Base-by-base conservation (phyloP, 1,284 basidiomycete species). In the Rhodotorula sp. region DNA sequence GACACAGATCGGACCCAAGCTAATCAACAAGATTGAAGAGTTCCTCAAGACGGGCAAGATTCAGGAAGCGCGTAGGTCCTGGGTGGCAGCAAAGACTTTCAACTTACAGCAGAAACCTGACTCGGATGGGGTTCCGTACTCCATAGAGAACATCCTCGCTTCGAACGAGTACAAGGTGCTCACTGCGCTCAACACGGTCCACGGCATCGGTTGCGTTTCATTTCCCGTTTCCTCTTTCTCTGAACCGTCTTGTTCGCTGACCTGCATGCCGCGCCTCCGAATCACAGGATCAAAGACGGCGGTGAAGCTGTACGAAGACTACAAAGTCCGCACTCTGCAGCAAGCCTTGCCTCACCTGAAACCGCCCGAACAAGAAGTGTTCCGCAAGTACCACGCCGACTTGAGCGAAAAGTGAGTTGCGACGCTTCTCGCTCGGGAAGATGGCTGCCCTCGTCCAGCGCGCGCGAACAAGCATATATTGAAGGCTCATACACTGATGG, bases 21-120 rank as follows among this genome's bases (percentile, higher is more conserved):
- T 78, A 7, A 56, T 55, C 2, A 12, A 59, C 8, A 71, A 91
- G 88, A 84, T 90, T 21, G 81, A 85, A 65, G 88, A 91, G 78
- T 92, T 84, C 74, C 70, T 88, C 7, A 79, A 84, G 23, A 83
- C 79, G 4, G 88, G 87, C 0, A 78, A 80, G 54, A 87, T 92
- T 56, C 68, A 81, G 43, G 89, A 90, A 83, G 84, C 87, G 50
- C 34, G 72, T 72, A 82, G 84, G 21, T 82, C 84, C 4, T 1
- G 34, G 43, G n/a, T 43, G 15, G 19, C 28, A 31, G n/a, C 12
- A 28, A 23, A 19, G n/a, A n/a, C n/a, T n/a, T n/a, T n/a, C n/a
- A n/a, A n/a, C n/a, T n/a, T n/a, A n/a, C n/a, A n/a, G 18, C 34
- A 34, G 34, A 34, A 34, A n/a, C n/a, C n/a, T 43, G 38, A 43